Evolutionary conservation across 345 rosid species (phyloP), one percentile per base, ranked within the genome.

Genomic region (Acer negundo): DNA sequence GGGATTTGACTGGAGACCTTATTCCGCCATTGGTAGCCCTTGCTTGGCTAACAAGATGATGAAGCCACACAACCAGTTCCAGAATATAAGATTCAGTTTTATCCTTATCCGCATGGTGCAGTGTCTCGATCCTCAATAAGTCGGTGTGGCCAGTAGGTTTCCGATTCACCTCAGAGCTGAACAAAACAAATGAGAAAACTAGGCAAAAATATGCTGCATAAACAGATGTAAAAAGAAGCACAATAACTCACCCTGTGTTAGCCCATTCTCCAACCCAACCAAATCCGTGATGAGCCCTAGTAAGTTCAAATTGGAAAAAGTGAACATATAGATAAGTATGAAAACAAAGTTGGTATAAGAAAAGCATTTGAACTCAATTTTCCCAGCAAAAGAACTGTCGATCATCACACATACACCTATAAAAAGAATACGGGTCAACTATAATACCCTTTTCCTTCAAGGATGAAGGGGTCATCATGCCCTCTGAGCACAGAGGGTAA

Each of bases 241-340:
- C 35, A 75, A 19, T 44, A 74, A 77, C 91, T 84, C 81, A 94
- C 99, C 99, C 99, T 0, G 97, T 88, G 78, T 93, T 94, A 20
- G 99, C 99, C 99, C 98, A 94, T 87, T 96, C 97, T 81, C 99
- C 99, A 70, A 96, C 99, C 99, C 99, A 96, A 61, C 99, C 99
- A 78, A 96, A 94, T 75, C 99, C 99, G 62, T 96, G 99, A 89
- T 96, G 99, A 62, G 99, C 99, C 79, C 98, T 96, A 77, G 74
- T 83, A 62, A 62, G 68, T 76, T 19, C 56, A 75, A 70, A 79
- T 53, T 26, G 69, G 31, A 59, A 83, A 80, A 72, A 49, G 11
- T 56, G 55, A 82, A 64, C 24, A 67, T 20, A 69, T 49, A 77
- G 46, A 17, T 63, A 69, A 67, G 62, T 31, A 19, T 62, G 66